Evolutionary conservation across 345 rosid species (phyloP), one percentile per base, ranked within the genome.

Genomic region (Turritis glabra): DNA sequence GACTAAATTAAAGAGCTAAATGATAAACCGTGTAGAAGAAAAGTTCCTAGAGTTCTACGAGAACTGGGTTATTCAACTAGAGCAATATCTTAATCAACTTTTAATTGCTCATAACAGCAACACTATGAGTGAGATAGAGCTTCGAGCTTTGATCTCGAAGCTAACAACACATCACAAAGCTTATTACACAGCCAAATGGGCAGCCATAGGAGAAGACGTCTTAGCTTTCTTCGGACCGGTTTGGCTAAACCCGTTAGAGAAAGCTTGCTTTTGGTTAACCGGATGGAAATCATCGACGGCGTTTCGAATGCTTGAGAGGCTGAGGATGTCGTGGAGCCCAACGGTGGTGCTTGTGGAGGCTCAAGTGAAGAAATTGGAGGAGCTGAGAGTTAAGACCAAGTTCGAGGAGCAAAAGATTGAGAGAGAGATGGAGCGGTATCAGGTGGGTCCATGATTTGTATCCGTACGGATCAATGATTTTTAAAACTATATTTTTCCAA

Each of bases 401-500:
- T 35, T 77, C 4, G 93, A 93, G 72, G 91, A 89, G 77, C 89
- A 84, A 76, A 89, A 75, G 67, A 86, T 77, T 63, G 97, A 93
- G 74, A 81, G 89, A 75, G 93, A 88, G 41, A 85, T 89, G 94
- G 98, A 91, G 82, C 80, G 97, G 72, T 92, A 87, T 72, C 97
- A 93, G 73, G 81, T 77, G 73, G 76, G 71, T 77, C 75, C 75
- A 52, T 0, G 11, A 29, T 67, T 21, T 40, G 1, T 9, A 8
- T 66, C 22, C 33, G 67, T 66, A 74, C 59, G 54, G 59, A 35
- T 58, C 19, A 59, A 17, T 18, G 2, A 35, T 38, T 55, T 54
- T 32, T 11, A 37, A 62, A 23, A 40, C 5, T 50, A 38, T 37
- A 12, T 0, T 17, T 35, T 19, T 67, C 22, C n/a, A 50, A 19